Conservation (phyloP, 345 rosid genomes). For the Lumnitzera littorea region DNA sequence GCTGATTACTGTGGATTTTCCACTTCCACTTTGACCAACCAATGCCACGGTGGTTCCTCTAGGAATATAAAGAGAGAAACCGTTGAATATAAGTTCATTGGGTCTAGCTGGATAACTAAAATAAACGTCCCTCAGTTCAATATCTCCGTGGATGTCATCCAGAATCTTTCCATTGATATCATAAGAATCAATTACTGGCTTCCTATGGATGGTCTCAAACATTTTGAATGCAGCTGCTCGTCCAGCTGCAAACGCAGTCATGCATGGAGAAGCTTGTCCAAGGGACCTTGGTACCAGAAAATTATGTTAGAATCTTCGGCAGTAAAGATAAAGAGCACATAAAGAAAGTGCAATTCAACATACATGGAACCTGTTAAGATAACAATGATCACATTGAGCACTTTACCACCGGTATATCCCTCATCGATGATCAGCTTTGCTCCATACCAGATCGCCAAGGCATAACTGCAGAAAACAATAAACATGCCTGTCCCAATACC, state of each 20-base stretch:
- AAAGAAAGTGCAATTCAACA: slow-evolving; percentile 1
- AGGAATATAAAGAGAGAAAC: slow-evolving; percentile 50
- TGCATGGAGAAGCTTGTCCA: slow-evolving; percentile 69
- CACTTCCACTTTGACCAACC: slow-evolving; percentile 84
- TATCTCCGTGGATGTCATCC: slow-evolving; percentile 52
- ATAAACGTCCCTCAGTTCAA: slow-evolving; percentile 52
- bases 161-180: slow-evolving; percentile 41
- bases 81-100: slow-evolving; percentile 50
- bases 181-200: slow-evolving; percentile 54
- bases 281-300: slow-evolving; percentile 44
- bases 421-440: slow-evolving; percentile 23
- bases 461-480: slow-evolving; percentile 11
- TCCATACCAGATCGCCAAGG: slow-evolving; percentile 27
- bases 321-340: neutral
- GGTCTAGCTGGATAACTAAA: slow-evolving; percentile 77
- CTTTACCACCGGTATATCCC: slow-evolving; percentile 23
- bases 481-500: slow-evolving; percentile 12
- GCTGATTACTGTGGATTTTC: slow-evolving; percentile 65
- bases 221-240: slow-evolving; percentile 67
- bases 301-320: neutral
- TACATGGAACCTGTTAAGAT: slow-evolving; percentile 24
- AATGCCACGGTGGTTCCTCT: slow-evolving; percentile 65
- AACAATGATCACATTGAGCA: slow-evolving; percentile 20
- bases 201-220: slow-evolving; percentile 68
- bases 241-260: slow-evolving; percentile 64